Base-by-base conservation (phyloP, 495 filamentous ascomycete species). In the Echria macrotheca region DNA sequence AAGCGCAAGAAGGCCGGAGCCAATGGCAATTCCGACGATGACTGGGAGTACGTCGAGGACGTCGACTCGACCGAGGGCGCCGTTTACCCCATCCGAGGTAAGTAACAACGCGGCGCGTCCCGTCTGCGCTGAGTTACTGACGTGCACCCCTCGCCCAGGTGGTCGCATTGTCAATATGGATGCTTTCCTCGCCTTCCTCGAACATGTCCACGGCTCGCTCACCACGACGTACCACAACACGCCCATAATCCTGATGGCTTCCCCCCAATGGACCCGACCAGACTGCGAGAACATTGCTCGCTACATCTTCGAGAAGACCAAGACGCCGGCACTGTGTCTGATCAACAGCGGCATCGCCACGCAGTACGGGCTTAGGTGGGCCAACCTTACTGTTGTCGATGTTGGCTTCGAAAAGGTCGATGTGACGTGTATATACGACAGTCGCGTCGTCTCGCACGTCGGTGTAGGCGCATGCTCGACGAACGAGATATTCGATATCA, bases 241-340 rank as follows among this genome's bases (percentile, higher is more conserved):
- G 0, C 90, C 93, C 1, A 87, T 98, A 56, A 71, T 98, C 54
- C 75, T 98, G 46, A 84, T 98, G 60, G 69, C 83, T 11, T 83
- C 93, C 40, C 93, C 93, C 0, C 80, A 80, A 38, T 98, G 94
- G 87, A 87, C 87, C 8, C 76, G 81, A 4, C 79, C 82, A 39
- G 87, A 96, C 64, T 82, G 83, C 58, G 89, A 96, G 66, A 71
- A 71, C 9, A 78, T 97, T 29, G 84, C 90, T 4, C 86, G 88
- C 48, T 98, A 96, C 69, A 78, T 96, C 53, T 98, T 98, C 56
- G 93, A 97, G 67, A 90, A 90, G 67, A 95, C 95, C 64, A 95
- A 93, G 71, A 89, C 85, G 1, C 93, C 93, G 0, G 89, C 85
- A 0, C 85, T 98, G 43, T 86, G 80, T 44, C 66, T 96, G 31